A percentile compares a stretch with the other conserved stretches of the same genome.
Evolutionary conservation across 225 moss, liverwort and hornwort species (phyloP).

Genomic region (Physcomitrellopsis africana): DNA sequence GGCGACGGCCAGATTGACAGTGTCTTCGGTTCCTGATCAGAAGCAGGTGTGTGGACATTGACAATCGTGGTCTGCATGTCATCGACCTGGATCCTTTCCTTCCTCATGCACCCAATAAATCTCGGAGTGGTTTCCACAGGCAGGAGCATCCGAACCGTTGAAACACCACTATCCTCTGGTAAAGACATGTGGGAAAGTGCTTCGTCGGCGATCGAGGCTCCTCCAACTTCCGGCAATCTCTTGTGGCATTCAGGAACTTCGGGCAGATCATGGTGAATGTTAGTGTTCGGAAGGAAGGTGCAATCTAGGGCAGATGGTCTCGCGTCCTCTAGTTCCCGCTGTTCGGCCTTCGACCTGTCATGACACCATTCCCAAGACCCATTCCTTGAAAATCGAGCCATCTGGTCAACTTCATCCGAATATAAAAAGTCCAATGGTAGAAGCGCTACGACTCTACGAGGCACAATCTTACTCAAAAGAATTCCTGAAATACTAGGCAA

Average conservation of each 20-base stretch:
- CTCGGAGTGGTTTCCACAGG: constrained; percentile 5
- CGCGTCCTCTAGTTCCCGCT: constrained; percentile 39
- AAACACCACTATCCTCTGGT: constrained; percentile 24
- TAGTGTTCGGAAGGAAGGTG: constrained; percentile 24
- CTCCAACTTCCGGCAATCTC: constrained; percentile 33
- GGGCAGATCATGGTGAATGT: constrained; percentile 46
- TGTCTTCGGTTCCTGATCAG: constrained; percentile 50
- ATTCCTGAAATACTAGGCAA: constrained; percentile 10
- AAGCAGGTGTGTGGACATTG: constrained; percentile 36
- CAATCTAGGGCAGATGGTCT: constrained; percentile 28
- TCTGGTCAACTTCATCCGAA: constrained; percentile 42
- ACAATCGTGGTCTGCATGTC: constrained; percentile 55
- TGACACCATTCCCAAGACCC: constrained; percentile 53
- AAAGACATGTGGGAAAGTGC: constrained; percentile 45
- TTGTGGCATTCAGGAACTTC: constrained; percentile 35
- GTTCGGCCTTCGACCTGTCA: constrained; percentile 52
- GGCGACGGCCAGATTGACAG: constrained; percentile 23
- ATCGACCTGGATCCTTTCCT: constrained; percentile 42
- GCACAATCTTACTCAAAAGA: constrained; percentile 27
- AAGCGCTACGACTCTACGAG: constrained; percentile 28
- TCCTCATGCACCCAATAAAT: constrained; percentile 18
- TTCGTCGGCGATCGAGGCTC: constrained; percentile 13
- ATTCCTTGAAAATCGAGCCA: constrained; percentile 51
- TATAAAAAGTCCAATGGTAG: constrained; percentile 30
- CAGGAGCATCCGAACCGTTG: constrained; percentile 31